phyloP scores from a whole-genome alignment of 352 stramenopile genomes.

The Globisporangium perplexum region DNA sequence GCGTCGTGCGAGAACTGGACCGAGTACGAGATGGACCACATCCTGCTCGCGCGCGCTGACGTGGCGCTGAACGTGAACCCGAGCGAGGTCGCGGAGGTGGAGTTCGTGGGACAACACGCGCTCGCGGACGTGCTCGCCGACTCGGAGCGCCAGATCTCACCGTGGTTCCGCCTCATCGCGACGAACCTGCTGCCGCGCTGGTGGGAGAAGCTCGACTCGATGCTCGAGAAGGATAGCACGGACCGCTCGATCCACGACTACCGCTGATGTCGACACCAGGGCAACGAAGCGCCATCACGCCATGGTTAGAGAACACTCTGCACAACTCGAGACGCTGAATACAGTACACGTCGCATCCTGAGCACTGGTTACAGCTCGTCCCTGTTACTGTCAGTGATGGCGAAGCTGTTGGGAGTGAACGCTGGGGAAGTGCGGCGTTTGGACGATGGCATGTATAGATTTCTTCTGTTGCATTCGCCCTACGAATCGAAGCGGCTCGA shows the following conservation, averaged over 20 bases:
- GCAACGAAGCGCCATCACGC: too few species aligned
- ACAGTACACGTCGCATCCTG: too few species aligned
- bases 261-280: conserved; percentile 20
- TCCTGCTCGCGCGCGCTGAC: conserved; percentile 89
- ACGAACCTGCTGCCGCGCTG: conserved; percentile 57
- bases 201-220: conserved; percentile 64
- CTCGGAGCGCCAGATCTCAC: conserved; percentile 52
- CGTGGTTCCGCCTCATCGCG: conserved; percentile 84
- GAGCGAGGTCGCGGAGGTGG: conserved; percentile 91
- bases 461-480: too few species aligned
- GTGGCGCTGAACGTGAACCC: conserved; percentile 86
- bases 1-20: conserved; percentile 89
- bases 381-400: too few species aligned
- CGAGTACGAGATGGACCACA: conserved; percentile 99
- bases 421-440: too few species aligned
- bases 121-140: conserved; percentile 55
- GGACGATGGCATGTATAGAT: too few species aligned
- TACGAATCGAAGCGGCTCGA: conserved; percentile 38
- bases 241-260: conserved; percentile 62
- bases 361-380: too few species aligned
- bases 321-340: too few species aligned
- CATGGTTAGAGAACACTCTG: too few species aligned
- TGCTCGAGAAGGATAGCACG: conserved; percentile 45
- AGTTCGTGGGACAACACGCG: conserved; percentile 81
- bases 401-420: too few species aligned